phyloP scores from a whole-genome alignment of 2,329 filamentous ascomycete species.

The Beauveria pseudobassiana region DNA sequence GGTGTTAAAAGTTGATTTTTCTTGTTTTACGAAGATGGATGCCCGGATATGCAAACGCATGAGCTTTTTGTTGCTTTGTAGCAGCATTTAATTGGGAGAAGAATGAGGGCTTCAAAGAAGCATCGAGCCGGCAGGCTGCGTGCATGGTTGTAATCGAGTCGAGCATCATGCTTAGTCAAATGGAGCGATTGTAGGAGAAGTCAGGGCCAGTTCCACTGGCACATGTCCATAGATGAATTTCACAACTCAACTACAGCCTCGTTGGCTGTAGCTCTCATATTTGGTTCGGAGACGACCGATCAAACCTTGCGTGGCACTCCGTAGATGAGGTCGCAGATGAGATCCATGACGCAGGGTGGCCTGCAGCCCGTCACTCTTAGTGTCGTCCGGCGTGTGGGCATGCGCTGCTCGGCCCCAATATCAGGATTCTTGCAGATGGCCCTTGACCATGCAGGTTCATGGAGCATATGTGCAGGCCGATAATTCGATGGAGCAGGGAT shows the following conservation, averaged over 20 bases:
- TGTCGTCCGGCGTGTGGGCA: background rate
- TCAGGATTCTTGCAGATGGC: background rate
- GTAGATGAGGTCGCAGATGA: background rate
- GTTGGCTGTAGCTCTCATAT: background rate
- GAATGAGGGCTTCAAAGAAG: background rate
- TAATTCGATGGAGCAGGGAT: constrained; percentile 7
- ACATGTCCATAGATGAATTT: background rate
- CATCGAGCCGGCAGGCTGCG: background rate
- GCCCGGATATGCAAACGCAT: background rate
- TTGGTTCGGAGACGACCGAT: background rate
- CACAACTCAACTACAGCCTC: background rate
- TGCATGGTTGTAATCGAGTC: background rate
- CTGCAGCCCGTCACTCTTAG: constrained; percentile 1
- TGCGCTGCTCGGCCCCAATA: background rate
- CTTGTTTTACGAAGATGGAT: background rate
- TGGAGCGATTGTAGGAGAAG: background rate
- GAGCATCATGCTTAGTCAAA: background rate
- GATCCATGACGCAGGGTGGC: constrained; percentile 8
- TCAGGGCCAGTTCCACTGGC: background rate
- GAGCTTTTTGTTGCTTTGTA: background rate
- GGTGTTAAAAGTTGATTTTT: background rate
- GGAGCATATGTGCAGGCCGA: constrained; percentile 6
- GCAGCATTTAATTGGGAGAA: background rate
- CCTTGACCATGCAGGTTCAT: constrained; percentile 10
- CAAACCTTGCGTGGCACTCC: background rate